phyloP scores from a whole-genome alignment of 2,329 filamentous ascomycete species.

The Paecilomyces formosus region DNA sequence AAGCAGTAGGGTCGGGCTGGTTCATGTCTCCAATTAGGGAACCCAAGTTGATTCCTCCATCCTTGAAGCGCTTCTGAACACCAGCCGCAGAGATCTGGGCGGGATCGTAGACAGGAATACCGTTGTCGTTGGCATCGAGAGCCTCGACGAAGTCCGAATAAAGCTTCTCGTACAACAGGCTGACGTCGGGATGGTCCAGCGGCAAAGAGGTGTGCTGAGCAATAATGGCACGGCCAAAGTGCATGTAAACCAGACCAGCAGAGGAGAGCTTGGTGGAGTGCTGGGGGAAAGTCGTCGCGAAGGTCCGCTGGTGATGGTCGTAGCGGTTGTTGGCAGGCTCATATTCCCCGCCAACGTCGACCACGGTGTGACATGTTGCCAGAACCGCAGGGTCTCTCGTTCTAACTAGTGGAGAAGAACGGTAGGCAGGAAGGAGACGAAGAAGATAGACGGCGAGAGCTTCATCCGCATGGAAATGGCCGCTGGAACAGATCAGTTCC shows the following conservation, averaged over 20 bases:
- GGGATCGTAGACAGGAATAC: slow-evolving; percentile 74
- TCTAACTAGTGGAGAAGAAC: slow-evolving; percentile 65
- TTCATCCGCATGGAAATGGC: slow-evolving; percentile 98
- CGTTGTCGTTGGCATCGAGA: slow-evolving; percentile 96
- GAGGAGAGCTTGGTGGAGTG: slow-evolving; percentile 84
- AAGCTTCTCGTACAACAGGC: slow-evolving; percentile 74
- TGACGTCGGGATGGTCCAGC: slow-evolving; percentile 59
- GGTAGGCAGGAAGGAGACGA: slow-evolving; percentile 76
- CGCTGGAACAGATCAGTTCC: slow-evolving; percentile 37
- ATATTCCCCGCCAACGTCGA: slow-evolving; percentile 96
- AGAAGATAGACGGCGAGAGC: slow-evolving; percentile 95
- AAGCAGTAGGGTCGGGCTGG: slow-evolving; percentile 47
- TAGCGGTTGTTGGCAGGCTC: slow-evolving; percentile 69
- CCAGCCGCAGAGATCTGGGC: slow-evolving; percentile 60
- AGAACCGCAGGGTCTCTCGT: slow-evolving; percentile 78
- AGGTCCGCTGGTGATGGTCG: slow-evolving; percentile 96
- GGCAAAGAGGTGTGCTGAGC: slow-evolving; percentile 55
- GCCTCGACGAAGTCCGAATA: slow-evolving; percentile 94
- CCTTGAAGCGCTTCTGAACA: slow-evolving; percentile 73
- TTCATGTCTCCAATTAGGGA: slow-evolving; percentile 77
- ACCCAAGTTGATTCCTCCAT: slow-evolving; percentile 76
- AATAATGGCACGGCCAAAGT: slow-evolving; percentile 84
- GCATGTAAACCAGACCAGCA: slow-evolving; percentile 89
- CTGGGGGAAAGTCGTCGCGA: slow-evolving; percentile 75
- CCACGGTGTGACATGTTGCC: slow-evolving; percentile 81